Evolutionary conservation across 495 filamentous ascomycete species (phyloP), one percentile per base, ranked within the genome.

Genomic region (Podospora fimiseda): DNA sequence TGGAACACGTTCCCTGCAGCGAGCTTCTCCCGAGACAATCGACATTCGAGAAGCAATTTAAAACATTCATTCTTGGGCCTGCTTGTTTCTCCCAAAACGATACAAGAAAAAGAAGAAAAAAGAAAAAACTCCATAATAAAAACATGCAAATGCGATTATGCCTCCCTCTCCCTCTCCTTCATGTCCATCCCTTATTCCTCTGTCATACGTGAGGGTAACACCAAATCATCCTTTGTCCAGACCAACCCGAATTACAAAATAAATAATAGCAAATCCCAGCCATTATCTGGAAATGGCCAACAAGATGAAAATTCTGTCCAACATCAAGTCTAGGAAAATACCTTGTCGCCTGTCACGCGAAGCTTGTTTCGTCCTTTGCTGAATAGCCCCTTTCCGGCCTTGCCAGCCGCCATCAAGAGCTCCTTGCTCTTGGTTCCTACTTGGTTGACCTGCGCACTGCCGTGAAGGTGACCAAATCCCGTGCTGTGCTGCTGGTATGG

Each of bases 321-420:
- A n/a, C n/a, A n/a, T 52, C 51, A 51, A 36, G 52, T 47, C 50
- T 54, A 55, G 53, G 67, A 74, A 80, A 88, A 86, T 83, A 89
- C 88, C 86, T 92, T 93, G 62, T 91, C 87, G 58, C 84, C 84
- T 37, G 75, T 75, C 39, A 62, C 76, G 51, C 81, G 80, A 63
- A 93, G 80, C 66, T 87, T 90, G 68, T 78, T 93, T 68, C 84
- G 87, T 36, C 90, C 89, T 63, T 92, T 93, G 52, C 83, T 86
- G 66, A 96, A 84, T 47, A 95, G 65, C 24, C 89, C 90, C 70
- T 93, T 94, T 11, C 90, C 88, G 19, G 88, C 86, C 59, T 85
- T 86, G 22, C 87, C 87, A 36, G 90, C 90, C 2, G 82, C 82
- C 57, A 92, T 87, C 52, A 96, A 72, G 3, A 95, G 68, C 49